phyloP scores from a whole-genome alignment of 305 asterid species.

The Ruellia speciosa region DNA sequence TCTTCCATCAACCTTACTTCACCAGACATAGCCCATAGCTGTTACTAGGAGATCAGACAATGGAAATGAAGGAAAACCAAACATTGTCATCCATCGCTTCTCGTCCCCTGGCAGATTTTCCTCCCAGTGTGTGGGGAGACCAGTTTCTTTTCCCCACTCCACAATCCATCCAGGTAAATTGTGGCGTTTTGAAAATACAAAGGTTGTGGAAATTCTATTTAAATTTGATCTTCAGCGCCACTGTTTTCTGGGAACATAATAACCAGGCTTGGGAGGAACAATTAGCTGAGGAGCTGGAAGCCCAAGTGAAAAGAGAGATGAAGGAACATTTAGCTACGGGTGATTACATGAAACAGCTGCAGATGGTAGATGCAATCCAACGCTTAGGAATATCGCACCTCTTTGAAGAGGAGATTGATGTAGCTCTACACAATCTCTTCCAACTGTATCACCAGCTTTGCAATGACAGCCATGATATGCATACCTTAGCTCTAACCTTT shows the following conservation, averaged over 20 bases:
- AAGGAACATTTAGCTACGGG: background rate
- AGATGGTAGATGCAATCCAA: constrained; percentile 20
- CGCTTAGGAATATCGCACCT: constrained; percentile 18
- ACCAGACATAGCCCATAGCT: too few relatives aligned
- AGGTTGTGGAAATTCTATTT: background rate
- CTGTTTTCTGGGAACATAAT: background rate
- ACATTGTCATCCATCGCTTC: background rate
- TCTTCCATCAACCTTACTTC: too few relatives aligned
- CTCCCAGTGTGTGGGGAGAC: background rate
- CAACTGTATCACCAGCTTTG: constrained; percentile 12
- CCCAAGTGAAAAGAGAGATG: background rate
- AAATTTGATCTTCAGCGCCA: background rate
- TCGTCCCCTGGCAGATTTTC: background rate
- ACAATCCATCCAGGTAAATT: background rate
- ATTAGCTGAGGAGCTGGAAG: constrained; percentile 17
- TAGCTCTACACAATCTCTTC: constrained; percentile 12
- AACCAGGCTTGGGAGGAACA: constrained; percentile 16
- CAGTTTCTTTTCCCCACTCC: background rate
- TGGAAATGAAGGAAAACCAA: too few relatives aligned
- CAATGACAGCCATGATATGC: constrained; percentile 17
- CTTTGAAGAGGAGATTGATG: constrained; percentile 22
- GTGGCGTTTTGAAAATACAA: background rate
- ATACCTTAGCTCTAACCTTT: constrained; percentile 18
- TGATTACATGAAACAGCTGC: constrained; percentile 9
- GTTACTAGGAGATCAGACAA: too few relatives aligned